Conservation (phyloP, 2,329 filamentous ascomycete genomes). For the Penicillium sp. region DNA sequence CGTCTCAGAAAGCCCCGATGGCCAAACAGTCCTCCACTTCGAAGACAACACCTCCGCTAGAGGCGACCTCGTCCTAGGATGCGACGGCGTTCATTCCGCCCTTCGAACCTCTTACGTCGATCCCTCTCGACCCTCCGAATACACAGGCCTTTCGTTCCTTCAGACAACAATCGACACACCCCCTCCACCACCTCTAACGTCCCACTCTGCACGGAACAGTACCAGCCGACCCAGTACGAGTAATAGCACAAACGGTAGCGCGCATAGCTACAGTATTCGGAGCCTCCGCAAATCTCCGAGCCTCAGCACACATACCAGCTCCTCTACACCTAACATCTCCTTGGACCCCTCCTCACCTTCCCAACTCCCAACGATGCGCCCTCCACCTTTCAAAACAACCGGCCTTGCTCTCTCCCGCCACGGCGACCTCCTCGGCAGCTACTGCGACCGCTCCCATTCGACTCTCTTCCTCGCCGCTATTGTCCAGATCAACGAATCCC, state of each 20-base stretch:
- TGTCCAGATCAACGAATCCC: slow-evolving; percentile 37
- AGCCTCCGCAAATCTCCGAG: background rate
- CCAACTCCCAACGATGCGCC: background rate
- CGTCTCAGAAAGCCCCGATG: slow-evolving; percentile 37
- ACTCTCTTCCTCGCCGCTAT: slow-evolving; percentile 44
- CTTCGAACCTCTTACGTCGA: slow-evolving; percentile 42
- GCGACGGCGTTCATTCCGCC: slow-evolving; percentile 47
- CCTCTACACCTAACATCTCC: background rate
- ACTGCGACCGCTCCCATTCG: slow-evolving; percentile 35
- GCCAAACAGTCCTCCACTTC: slow-evolving; percentile 42
- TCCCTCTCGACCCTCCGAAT: slow-evolving; percentile 39
- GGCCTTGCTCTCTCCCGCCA: slow-evolving; percentile 40
- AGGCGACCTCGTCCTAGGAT: slow-evolving; percentile 45
- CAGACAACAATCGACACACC: slow-evolving; percentile 37
- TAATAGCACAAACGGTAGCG: slow-evolving; percentile 3
- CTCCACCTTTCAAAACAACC: slow-evolving; percentile 29
- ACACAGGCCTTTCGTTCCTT: slow-evolving; percentile 47
- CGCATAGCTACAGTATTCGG: background rate
- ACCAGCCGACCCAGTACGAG: background rate
- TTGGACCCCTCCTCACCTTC: slow-evolving; percentile 13
- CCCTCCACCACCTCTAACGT: slow-evolving; percentile 47
- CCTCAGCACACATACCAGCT: background rate
- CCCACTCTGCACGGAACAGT: slow-evolving; percentile 27
- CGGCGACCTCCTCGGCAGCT: slow-evolving; percentile 44
- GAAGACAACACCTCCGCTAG: slow-evolving; percentile 39